Base-by-base conservation (phyloP, 2,329 filamentous ascomycete genomes). In the Apiospora sp. region DNA sequence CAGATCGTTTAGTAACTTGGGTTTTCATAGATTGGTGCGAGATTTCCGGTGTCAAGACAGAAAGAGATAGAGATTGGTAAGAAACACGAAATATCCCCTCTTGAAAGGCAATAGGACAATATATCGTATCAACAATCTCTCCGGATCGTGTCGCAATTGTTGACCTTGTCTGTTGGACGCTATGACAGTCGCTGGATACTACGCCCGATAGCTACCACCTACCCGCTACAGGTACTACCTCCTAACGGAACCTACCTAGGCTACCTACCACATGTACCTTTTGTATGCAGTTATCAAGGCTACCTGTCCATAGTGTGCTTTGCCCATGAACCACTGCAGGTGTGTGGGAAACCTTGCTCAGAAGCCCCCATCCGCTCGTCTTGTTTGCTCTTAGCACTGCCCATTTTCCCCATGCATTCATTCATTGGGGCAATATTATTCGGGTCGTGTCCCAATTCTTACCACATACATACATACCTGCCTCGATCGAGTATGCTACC, bases 401-500 rank as follows among this genome's bases (percentile, higher is more conserved):
- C 58, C 58, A 41, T 58, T 64, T 24, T 41, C 58, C 58, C 58
- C 58, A 64, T 64, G 22, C 58, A 41, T 64, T 41, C 58, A 41
- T 64, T 41, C 30, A 64, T 64, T 41, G 58, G 58, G 58, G 34
- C 58, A 34, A 41, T 37, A 64, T 64, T 64, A 34, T 64, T 64
- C 58, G 58, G 54, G 58, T 64, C 58, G 37, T 61, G 27, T 34
- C 27, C 54, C 54, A 61, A 61, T 61, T 61, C 54, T 61, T 61
- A 61, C 27, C 37, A 67, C 41, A 68, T 67, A 68, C 67, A 44
- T 69, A 68, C 48, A 48, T 64, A 68, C 69, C 12, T 46, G 27
- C 46, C 54, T 68, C 41, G 41, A 71, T 64, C 58, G 34, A 64
- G 54, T 71, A 71, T 71, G 54, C 43, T 71, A 44, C 37, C 30